Evolutionary conservation across 2,329 filamentous ascomycete species (phyloP), one percentile per base, ranked within the genome.

Genomic region (Fusarium miscanthi): DNA sequence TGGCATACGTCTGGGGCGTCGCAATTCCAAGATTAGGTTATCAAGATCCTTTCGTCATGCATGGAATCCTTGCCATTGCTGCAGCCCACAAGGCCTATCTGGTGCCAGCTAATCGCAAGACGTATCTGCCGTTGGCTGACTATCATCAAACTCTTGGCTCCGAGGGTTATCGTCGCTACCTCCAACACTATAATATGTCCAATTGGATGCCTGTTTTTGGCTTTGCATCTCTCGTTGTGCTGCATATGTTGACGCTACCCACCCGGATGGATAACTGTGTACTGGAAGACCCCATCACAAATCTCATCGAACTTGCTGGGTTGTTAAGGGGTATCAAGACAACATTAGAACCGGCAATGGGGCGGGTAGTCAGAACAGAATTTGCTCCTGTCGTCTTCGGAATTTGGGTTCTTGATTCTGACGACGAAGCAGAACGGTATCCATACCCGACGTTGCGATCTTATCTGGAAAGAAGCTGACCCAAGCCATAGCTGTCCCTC

Each of bases 221-320:
- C 73, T 84, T 86, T 56, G 82, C 84, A 61, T 83, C 83, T 19
- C 80, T 80, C 8, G 80, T 80, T 56, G 78, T 83, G 6, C 19
- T 80, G 11, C 74, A 73, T n/a, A 78, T 78, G 74, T 40, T 77
- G 31, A 73, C 70, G 13, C 68, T 77, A 12, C 76, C 76, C 1
- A 63, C 35, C 31, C 73, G 76, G 7, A 73, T 69, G 40, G 63
- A 68, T 13, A 59, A 59, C 25, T 53, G 61, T 27, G 38, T 49
- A 8, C 66, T 78, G 4, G 73, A 73, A 40, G 56, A 70, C 21
- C 76, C 76, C 3, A 66, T 78, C 23, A 60, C 38, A 16, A 76
- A 73, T 35, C 33, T 76, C 19, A 61, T 76, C 10, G 70, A 78
- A 42, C 58, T 78, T 21, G 64, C 72, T 30, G 58, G 62, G 6